Base-by-base conservation (phyloP, 148 eudicot species). In the Rhododendron ovatum region DNA sequence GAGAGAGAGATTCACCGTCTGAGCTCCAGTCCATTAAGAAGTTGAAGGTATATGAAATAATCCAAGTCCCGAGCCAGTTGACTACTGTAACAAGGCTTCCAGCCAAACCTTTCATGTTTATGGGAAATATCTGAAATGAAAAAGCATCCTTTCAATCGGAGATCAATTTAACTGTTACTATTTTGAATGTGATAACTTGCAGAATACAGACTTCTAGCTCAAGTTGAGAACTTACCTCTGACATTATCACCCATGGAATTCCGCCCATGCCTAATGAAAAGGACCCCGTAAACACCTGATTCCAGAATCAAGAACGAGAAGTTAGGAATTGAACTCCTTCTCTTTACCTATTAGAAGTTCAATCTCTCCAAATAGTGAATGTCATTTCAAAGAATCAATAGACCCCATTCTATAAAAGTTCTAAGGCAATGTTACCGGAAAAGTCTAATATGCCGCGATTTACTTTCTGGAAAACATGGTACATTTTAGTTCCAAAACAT, bases 241-340 rank as follows among this genome's bases (percentile, higher is more conserved):
- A 95, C 99, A 97, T 97, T 51, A 97, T 93, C 77, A 95, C 94
- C 95, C 95, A 96, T 61, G 98, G 98, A 82, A 95, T 90, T 17
- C 93, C 98, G 80, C 98, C 98, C 96, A 96, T 90, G 83, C 98
- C 98, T 26, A 95, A 78, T 22, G 99, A 95, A 89, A 93, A 95
- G 24, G 95, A 92, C 86, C 91, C 95, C 0, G 90, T 53, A 87
- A 93, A 95, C 78, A 92, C 55, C 99, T 97, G 92, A 22, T 87
- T 84, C 50, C 78, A 73, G 18, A 63, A 73, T 48, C 79, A 74
- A 88, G 37, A 28, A 78, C 30, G 48, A 76, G 69, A 77, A 59
- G 22, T 55, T 43, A 39, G 69, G 39, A 37, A 80, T 24, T 71
- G 15, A 71, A 48, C 61, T 74, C 39, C 33, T 8, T 41, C n/a